A percentile compares a stretch with the other conserved stretches of the same genome.
These are phyloP conservation scores for Hypoxylon sp. DNA, from an alignment of 2,329 filamentous ascomycete genomes.

Conservation along the genomic window DNA sequence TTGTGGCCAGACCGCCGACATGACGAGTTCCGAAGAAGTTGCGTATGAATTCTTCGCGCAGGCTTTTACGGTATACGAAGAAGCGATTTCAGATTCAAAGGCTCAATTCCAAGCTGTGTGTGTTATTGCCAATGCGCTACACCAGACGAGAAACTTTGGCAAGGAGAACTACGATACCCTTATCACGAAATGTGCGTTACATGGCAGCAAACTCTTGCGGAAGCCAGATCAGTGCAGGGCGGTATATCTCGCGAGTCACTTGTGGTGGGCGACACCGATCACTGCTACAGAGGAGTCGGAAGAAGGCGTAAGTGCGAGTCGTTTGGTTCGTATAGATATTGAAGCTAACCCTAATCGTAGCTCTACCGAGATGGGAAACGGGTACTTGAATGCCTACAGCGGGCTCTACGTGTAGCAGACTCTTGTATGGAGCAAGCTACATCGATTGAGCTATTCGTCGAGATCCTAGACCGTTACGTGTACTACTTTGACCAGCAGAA, in stretches of 20 bases:
- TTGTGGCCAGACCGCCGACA: conserved; percentile 92
- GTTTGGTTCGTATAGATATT: background rate
- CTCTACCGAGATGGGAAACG: conserved; percentile 97
- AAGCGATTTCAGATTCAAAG: conserved; percentile 93
- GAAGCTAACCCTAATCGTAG: conserved; percentile 56
- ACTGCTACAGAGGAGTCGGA: conserved; percentile 82
- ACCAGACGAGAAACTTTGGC: conserved; percentile 89
- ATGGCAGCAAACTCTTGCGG: conserved; percentile 95
- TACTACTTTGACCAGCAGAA: conserved; percentile 99
- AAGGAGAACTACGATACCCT: conserved; percentile 99
- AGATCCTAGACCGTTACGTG: conserved; percentile 97
- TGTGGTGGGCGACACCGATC: conserved; percentile 97
- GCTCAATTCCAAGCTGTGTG: conserved; percentile 98
- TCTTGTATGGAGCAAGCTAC: conserved; percentile 99
- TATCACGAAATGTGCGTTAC: conserved; percentile 96
- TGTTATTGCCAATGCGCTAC: conserved; percentile 88
- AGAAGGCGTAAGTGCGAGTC: conserved; percentile 53
- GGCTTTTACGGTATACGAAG: conserved; percentile 97
- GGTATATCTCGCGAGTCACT: conserved; percentile 93
- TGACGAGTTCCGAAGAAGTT: conserved; percentile 92
- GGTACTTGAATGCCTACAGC: conserved; percentile 94
- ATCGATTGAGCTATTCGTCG: conserved; percentile 96
- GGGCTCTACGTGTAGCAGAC: conserved; percentile 93
- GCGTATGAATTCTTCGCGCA: conserved; percentile 99
- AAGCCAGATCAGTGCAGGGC: conserved; percentile 98